phyloP scores from a whole-genome alignment of 2,329 filamentous ascomycete species.

The Claviceps africana region DNA sequence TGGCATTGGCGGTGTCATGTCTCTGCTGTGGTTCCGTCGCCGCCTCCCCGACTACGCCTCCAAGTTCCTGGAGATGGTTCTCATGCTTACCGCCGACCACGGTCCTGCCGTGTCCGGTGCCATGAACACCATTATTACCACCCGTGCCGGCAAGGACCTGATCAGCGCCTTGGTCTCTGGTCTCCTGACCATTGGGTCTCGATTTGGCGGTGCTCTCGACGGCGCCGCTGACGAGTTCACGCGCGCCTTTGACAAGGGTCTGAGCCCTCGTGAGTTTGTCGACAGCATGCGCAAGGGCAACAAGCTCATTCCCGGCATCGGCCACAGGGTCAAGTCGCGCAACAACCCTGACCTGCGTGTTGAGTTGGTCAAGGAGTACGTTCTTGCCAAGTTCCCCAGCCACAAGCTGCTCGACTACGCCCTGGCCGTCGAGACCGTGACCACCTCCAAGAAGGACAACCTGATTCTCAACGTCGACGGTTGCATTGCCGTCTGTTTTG shows the following conservation, averaged over 20 bases:
- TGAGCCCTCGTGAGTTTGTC: conserved; percentile 96
- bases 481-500: conserved; percentile 96
- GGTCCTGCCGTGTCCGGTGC: conserved; percentile 97
- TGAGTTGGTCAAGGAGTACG: conserved; percentile 98
- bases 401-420: conserved; percentile 99
- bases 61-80: conserved; percentile 99
- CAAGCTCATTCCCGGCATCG: conserved; percentile 99
- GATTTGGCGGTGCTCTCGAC: conserved; percentile 96
- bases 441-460: conserved; percentile 99
- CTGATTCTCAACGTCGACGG: conserved; percentile 98
- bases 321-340: conserved; percentile 97
- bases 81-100: conserved; percentile 99
- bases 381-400: conserved; percentile 90
- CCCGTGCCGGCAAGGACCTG: conserved; percentile 95
- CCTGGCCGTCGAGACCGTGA: conserved; percentile 92
- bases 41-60: conserved; percentile 89
- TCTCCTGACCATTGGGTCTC: conserved; percentile 94
- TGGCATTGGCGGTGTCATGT: conserved; percentile 99
- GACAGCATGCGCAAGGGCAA: conserved; percentile 99
- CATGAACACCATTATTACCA: conserved; percentile 99
- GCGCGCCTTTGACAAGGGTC: conserved; percentile 93
- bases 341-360: conserved; percentile 99
- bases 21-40: conserved; percentile 97
- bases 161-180: conserved; percentile 91
- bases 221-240: conserved; percentile 97